These are phyloP conservation scores for Komagataella populi DNA, from an alignment of 805 yeast genomes.

Conservation along the genomic window DNA sequence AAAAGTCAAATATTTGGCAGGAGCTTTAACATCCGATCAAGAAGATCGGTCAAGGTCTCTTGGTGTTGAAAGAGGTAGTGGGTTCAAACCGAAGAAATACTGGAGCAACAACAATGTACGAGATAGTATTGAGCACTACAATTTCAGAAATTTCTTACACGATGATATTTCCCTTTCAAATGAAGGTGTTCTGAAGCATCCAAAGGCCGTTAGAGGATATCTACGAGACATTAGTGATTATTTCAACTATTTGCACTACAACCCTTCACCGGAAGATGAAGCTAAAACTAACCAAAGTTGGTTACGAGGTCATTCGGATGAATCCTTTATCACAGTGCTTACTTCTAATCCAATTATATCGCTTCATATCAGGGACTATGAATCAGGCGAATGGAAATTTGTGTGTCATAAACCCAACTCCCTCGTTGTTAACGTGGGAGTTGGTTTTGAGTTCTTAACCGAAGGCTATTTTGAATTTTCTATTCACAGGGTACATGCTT, in stretches of 20 bases:
- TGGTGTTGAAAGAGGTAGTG: slow-evolving; percentile 34
- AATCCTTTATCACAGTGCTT: slow-evolving; percentile 24
- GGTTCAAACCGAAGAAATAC: slow-evolving; percentile 33
- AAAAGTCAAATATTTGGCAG: slow-evolving; percentile 24
- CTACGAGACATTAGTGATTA: slow-evolving; percentile 25
- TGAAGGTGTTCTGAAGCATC: slow-evolving; percentile 15
- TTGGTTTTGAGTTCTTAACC: slow-evolving; percentile 24
- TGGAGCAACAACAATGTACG: slow-evolving; percentile 29
- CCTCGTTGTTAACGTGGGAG: slow-evolving; percentile 27
- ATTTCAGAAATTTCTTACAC: slow-evolving; percentile 25
- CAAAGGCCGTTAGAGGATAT: slow-evolving; percentile 24
- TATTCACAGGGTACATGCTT: slow-evolving; percentile 31
- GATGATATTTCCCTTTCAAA: slow-evolving; percentile 15
- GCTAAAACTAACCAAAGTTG: slow-evolving; percentile 23
- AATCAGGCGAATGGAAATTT: slow-evolving; percentile 23
- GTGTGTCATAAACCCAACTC: slow-evolving; percentile 24
- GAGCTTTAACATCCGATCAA: slow-evolving; percentile 8
- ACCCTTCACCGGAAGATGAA: slow-evolving; percentile 16
- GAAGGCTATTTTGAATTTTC: slow-evolving; percentile 34
- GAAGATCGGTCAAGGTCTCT: slow-evolving; percentile 4
- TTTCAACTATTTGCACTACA: slow-evolving; percentile 22
- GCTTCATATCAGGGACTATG: slow-evolving; percentile 24
- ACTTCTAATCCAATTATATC: slow-evolving; percentile 26
- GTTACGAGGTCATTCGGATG: slow-evolving; percentile 35
- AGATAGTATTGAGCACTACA: slow-evolving; percentile 31